These are phyloP conservation scores for Ogataea chonburiensis DNA, from an alignment of 805 yeast species.

Conservation along the genomic window DNA sequence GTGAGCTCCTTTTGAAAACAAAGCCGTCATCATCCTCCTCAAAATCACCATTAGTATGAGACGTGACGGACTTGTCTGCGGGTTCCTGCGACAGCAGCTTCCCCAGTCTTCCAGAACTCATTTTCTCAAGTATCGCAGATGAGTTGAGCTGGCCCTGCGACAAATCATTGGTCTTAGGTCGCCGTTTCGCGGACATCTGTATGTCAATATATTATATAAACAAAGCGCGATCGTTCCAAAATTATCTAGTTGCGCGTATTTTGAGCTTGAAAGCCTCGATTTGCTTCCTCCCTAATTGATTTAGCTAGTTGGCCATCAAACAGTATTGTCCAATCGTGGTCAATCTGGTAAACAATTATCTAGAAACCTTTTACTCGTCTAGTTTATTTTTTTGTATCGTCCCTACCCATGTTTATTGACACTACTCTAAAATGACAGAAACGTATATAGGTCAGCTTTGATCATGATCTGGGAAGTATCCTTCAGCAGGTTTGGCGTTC, in stretches of 20 bases:
- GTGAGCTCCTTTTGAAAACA: conserved; percentile 22
- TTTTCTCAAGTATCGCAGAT: conserved; percentile 14
- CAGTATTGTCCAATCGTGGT: conserved; percentile 1
- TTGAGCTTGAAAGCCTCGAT: conserved; percentile 6
- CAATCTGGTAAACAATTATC: conserved; percentile 2
- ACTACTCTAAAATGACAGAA: conserved; percentile 12
- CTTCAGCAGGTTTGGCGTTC: conserved; percentile 1
- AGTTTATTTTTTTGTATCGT: conserved; percentile 10
- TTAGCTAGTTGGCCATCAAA: conserved; percentile 5
- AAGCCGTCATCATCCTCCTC: conserved; percentile 25
- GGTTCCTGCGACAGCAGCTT: conserved; percentile 16
- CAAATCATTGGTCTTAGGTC: conserved; percentile 10
- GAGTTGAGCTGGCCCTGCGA: conserved; percentile 17
- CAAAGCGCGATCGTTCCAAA: conserved; percentile 11
- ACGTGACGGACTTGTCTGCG: conserved; percentile 7
- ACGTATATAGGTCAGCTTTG: not conserved
- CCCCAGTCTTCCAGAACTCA: conserved; percentile 14
- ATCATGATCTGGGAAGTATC: conserved; percentile 2
- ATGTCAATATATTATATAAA: conserved; percentile 10
- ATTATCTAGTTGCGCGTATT: conserved; percentile 4
- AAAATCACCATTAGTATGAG: conserved; percentile 12
- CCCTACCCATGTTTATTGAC: conserved; percentile 9
- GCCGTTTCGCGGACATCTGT: conserved; percentile 14
- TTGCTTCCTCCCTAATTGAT: conserved; percentile 1
- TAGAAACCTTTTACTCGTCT: conserved; percentile 8